Base-by-base conservation (phyloP, 495 filamentous ascomycete species). In the Neurospora sp. region DNA sequence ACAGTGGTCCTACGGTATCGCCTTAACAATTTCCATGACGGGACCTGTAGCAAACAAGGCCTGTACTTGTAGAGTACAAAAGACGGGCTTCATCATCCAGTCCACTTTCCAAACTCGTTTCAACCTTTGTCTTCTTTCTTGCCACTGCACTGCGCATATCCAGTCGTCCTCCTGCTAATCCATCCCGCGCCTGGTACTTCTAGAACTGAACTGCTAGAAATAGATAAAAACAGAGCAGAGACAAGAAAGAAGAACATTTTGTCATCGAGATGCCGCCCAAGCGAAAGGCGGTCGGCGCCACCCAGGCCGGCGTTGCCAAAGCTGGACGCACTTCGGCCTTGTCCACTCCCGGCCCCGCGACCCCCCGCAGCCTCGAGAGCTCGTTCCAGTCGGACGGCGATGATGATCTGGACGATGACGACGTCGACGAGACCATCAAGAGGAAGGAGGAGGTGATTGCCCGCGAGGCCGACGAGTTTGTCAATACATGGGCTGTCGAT, bases 231-330 rank as follows among this genome's bases (percentile, higher is more conserved):
- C 20, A 18, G 18, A 40, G 44, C 22, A 38, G 8, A 70, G 71
- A 40, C 42, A 68, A 71, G 41, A 39, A 18, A 69, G 40, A 73
- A 69, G 37, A 35, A 22, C 41, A 38, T 27, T 5, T 2, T 8
- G 0, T 53, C 45, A 3, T 71, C 73, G 81, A 75, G 71, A 94
- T 94, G 92, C 90, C 91, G 65, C 84, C 87, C 8, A 96, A 96
- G 83, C 88, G 93, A 80, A 94, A 96, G 83, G 92, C 92, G 69
- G 80, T 88, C 73, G 83, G 81, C 88, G 86, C 83, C 73, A 86
- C 84, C 74, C 83, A 83, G 73, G 69, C 70, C 16, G 88, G 85
- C n/a, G 73, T 80, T 16, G 72, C 82, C 12, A 88, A 87, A 74
- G 83, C 85, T 39, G 87, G 86, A 69, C 87, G 86, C 76, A 84